These are phyloP conservation scores for Fusarium sp. DNA, from an alignment of 2,329 filamentous ascomycete genomes.

Conservation along the genomic window DNA sequence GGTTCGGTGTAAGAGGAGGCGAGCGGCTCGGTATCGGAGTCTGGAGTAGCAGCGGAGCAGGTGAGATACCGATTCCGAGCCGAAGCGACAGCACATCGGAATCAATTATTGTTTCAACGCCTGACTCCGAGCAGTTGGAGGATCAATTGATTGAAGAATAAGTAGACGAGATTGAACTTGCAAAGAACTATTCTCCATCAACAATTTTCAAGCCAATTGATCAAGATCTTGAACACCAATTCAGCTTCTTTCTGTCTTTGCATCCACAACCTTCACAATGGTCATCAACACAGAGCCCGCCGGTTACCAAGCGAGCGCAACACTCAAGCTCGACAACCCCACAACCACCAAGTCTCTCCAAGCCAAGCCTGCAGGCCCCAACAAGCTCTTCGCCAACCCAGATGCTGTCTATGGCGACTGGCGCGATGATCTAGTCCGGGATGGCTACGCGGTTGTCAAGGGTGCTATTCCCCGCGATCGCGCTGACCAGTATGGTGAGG, in stretches of 20 bases:
- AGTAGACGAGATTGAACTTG: not conserved
- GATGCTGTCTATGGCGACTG: constrained; percentile 1
- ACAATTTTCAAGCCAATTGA: not conserved
- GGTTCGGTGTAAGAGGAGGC: not conserved
- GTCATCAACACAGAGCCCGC: constrained; percentile 8
- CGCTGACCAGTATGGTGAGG: not conserved
- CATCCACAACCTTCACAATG: not conserved
- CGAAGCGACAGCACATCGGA: not conserved
- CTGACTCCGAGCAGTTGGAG: rapidly evolving
- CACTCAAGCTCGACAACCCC: not conserved
- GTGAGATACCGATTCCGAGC: not conserved
- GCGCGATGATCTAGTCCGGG: constrained; percentile 12
- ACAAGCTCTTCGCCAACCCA: constrained; percentile 1
- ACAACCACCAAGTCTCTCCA: constrained; percentile 4
- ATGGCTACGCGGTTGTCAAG: constrained; percentile 10
- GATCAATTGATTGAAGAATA: not conserved
- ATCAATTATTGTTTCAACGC: rapidly evolving
- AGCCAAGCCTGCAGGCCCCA: constrained; percentile 14
- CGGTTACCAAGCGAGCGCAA: not conserved
- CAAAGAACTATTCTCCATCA: rapidly evolving
- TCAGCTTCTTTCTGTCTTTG: rapidly evolving
- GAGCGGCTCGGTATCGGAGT: constrained; percentile 15
- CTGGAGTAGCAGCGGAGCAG: not conserved
- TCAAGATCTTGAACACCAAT: not conserved
- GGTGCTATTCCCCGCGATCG: not conserved